Base-by-base conservation (phyloP, 2,329 filamentous ascomycete genomes). In the Calonectria pauciramosa region DNA sequence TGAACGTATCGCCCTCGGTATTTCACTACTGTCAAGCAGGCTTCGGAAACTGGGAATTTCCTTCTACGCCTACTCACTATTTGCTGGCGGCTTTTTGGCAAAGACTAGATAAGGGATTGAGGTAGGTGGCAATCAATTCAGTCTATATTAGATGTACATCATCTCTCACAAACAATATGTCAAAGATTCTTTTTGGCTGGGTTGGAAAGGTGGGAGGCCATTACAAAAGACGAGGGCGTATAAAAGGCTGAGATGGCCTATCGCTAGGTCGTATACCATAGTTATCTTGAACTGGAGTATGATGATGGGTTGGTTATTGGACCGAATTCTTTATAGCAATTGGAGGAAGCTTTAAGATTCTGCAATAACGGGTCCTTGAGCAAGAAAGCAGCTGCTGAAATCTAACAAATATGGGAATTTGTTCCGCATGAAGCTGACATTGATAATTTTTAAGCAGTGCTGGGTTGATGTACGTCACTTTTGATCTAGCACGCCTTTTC, bases 21-120 rank as follows among this genome's bases (percentile, higher is more conserved):
- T 41, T 41, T 41, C 38, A 41, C 38, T 41, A 41, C 38, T 41
- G 5, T 4, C 14, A 41, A 41, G 7, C 38, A 52, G 23, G 4
- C 49, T 52, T 52, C 49, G 49, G 11, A 52, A 28, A 52, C 49
- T 52, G 26, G 26, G 49, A 9, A 95, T 85, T 81, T 95, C 94
- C 80, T 92, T 91, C 85, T 95, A 41, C 20, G 52, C 68, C 32
- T 52, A 52, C 23, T 52, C 49, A 28, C 49, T 26, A 9, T 30
- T 52, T 30, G 49, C 49, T 18, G 49, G 49, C 11, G 49, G 49
- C 23, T 52, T 52, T 52, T 26, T 52, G 13, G 16, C 49, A 28
- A 52, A 52, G 49, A 52, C 49, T 4, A 52, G 49, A 18, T 26
- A 52, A 28, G 23, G 30, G 49, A 52, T 52, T 18, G 49, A 52